phyloP scores from a whole-genome alignment of 2,329 filamentous ascomycete genomes.

The Chalara sp. region DNA sequence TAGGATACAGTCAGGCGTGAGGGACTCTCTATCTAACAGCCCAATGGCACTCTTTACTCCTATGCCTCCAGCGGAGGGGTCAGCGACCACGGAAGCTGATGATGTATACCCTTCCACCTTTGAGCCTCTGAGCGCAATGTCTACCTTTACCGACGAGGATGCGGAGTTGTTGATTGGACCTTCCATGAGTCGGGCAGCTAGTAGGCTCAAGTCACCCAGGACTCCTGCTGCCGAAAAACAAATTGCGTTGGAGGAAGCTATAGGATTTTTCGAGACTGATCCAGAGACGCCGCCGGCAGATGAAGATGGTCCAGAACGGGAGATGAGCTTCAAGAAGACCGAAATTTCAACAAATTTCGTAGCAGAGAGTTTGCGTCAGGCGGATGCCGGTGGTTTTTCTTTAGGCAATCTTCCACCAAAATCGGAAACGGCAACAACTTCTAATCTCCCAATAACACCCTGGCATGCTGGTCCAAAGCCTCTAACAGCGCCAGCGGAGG shows the following conservation, averaged over 20 bases:
- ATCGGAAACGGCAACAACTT: constrained; percentile 17
- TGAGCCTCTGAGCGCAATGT: background rate
- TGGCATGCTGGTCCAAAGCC: constrained; percentile 37
- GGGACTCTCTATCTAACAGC: too few relatives aligned
- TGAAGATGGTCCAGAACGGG: background rate
- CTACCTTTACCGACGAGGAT: constrained; percentile 36
- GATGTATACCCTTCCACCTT: too few relatives aligned
- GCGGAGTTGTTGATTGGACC: constrained; percentile 54
- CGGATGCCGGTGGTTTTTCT: constrained; percentile 16
- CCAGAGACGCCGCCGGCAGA: constrained; percentile 17
- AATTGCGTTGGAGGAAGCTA: constrained; percentile 43
- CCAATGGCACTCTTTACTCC: too few relatives aligned
- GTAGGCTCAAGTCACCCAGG: constrained; percentile 45
- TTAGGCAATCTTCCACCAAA: constrained; percentile 19
- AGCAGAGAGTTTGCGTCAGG: constrained; percentile 15
- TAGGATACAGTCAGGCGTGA: too few relatives aligned
- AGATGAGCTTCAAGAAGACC: background rate
- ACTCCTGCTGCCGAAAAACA: constrained; percentile 53
- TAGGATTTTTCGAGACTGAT: constrained; percentile 33
- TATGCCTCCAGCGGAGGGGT: too few relatives aligned
- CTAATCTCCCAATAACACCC: constrained; percentile 25
- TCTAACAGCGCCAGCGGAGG: constrained; percentile 24
- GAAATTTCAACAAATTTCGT: background rate
- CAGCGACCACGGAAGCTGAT: too few relatives aligned
- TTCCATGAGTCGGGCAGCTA: constrained; percentile 49